A percentile compares a stretch with the other conserved stretches of the same genome.
phyloP scores from a whole-genome alignment of 768 basidiomycete genomes.

The Lyophyllum semitale region DNA sequence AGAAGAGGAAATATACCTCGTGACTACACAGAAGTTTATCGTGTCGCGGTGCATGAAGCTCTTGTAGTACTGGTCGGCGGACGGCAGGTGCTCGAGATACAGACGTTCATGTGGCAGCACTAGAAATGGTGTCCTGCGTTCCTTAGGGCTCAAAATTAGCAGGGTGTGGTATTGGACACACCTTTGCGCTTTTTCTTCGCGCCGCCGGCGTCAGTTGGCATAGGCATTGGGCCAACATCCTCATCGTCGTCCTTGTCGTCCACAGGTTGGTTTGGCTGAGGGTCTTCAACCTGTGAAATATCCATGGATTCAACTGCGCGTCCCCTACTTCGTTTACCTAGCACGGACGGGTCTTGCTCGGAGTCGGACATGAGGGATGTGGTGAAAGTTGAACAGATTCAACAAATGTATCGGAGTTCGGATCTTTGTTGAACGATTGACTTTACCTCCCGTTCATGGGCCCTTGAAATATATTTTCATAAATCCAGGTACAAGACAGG shows the following conservation, averaged over 20 bases:
- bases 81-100: conserved; percentile 90
- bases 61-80: conserved; percentile 92
- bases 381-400: not conserved
- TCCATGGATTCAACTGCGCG: conserved; percentile 25
- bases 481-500: not conserved
- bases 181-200: conserved; percentile 86
- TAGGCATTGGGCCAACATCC: conserved; percentile 89
- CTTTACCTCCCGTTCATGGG: too few relatives aligned
- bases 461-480: too few relatives aligned
- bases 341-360: conserved; percentile 52
- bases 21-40: conserved; percentile 86
- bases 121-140: conserved; percentile 39
- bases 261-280: conserved; percentile 23
- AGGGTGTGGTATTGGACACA: conserved; percentile 31
- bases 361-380: conserved; percentile 38
- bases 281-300: not conserved
- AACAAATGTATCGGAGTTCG: conserved; percentile 17
- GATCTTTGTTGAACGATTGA: not conserved
- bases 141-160: conserved; percentile 30
- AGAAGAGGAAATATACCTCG: conserved; percentile 58
- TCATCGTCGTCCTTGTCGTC: conserved; percentile 66
- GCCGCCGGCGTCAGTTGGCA: conserved; percentile 51
- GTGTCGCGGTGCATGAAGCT: conserved; percentile 98
- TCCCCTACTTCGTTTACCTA: conserved; percentile 65
- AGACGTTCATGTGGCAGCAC: conserved; percentile 92